Percentiles rank a stretch among this genome's conserved stretches.
phyloP scores from a whole-genome alignment of 2,329 filamentous ascomycete species.

The Fusarium longipes region DNA sequence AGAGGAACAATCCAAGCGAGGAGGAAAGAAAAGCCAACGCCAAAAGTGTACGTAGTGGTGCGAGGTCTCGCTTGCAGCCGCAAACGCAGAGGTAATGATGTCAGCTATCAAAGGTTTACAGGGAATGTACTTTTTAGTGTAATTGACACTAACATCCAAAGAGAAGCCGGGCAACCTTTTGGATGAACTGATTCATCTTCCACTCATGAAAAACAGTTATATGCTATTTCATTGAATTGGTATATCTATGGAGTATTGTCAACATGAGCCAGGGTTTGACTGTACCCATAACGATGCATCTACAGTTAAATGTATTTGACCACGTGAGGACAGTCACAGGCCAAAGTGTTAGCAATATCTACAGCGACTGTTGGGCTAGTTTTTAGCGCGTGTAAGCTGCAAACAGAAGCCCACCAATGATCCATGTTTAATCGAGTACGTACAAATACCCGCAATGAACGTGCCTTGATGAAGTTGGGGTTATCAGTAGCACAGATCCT shows the following conservation, averaged over 20 bases:
- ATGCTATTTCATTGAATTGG: neutral
- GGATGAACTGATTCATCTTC: neutral
- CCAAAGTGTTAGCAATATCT: neutral
- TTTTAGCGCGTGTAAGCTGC: conserved; percentile 7
- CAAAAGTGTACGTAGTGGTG: conserved; percentile 7
- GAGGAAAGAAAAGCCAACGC: conserved; percentile 12
- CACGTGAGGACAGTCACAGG: conserved; percentile 7
- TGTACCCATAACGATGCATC: neutral
- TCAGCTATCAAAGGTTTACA: conserved; percentile 36
- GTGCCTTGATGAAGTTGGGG: neutral
- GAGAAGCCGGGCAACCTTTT: neutral
- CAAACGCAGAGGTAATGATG: conserved; percentile 43
- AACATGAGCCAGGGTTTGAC: no score
- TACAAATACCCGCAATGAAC: neutral
- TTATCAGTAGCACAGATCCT: neutral
- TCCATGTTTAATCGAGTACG: neutral
- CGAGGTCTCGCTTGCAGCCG: conserved; percentile 24
- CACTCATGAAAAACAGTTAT: neutral
- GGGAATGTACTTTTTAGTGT: conserved; percentile 17
- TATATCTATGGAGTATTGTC: neutral
- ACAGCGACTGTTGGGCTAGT: neutral
- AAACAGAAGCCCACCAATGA: neutral
- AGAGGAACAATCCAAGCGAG: neutral
- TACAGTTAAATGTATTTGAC: neutral
- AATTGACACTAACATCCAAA: conserved; percentile 14